Conservation (phyloP, 75 land plant species). For the Ceratopteris richardii region DNA sequence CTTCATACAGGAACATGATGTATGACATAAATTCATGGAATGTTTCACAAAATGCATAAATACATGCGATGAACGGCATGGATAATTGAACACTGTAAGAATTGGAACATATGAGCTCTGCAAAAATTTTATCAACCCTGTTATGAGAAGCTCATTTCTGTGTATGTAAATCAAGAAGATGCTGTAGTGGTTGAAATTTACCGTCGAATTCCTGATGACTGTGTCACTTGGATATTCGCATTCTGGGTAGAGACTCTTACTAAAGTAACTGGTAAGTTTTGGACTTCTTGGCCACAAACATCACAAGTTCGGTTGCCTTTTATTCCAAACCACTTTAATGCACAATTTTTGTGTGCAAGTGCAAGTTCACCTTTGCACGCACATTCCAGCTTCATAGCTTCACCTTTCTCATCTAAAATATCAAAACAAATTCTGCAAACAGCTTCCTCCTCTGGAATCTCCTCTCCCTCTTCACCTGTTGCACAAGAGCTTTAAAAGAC, state of each 20-base stretch:
- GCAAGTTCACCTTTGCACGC: constrained; percentile 74
- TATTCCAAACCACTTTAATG: constrained; percentile 68
- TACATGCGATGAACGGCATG: no score
- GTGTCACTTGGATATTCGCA: constrained; percentile 11
- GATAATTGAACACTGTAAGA: no score
- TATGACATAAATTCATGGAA: no score
- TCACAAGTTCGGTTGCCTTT: constrained; percentile 65
- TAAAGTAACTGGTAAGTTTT: constrained; percentile 62
- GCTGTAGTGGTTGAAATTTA: background rate
- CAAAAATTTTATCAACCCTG: no score
- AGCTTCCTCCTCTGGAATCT: constrained; percentile 74
- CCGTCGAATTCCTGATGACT: constrained; percentile 3
- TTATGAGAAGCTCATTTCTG: no score
- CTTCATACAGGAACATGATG: no score
- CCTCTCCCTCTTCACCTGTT: constrained; percentile 33
- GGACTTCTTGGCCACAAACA: constrained; percentile 60
- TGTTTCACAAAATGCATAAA: no score
- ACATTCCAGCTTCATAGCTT: constrained; percentile 64
- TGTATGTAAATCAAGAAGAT: no score
- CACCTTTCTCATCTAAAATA: constrained; percentile 50
- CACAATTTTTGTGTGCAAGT: constrained; percentile 61
- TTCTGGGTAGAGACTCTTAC: constrained; percentile 30
- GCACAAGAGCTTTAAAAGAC: background rate
- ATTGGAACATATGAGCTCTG: no score
- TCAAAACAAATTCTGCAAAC: constrained; percentile 66